These are phyloP conservation scores for Vickermania spadyakhi DNA, from an alignment of 208 protist species.

Conservation along the genomic window DNA sequence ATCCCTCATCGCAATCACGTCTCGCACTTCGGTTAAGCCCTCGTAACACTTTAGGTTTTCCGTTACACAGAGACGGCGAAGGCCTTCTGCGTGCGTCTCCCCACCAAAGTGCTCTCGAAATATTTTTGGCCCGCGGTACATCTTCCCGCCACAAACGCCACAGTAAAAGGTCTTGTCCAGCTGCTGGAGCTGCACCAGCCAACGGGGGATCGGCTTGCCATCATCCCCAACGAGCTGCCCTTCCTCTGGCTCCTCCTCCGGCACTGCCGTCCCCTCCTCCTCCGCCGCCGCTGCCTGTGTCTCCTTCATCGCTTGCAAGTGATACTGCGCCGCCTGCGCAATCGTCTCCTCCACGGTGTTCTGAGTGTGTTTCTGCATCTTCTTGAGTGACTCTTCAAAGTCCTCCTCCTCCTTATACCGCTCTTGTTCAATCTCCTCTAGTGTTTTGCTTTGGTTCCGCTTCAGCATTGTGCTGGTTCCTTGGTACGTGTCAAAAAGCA, in stretches of 20 bases:
- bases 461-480: conserved; percentile 53
- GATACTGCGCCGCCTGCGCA: conserved; percentile 59
- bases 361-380: conserved; percentile 28
- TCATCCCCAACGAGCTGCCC: conserved; percentile 62
- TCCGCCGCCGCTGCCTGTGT: not conserved
- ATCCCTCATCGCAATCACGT: conserved; percentile 70
- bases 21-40: conserved; percentile 63
- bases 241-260: conserved; percentile 8
- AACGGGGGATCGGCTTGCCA: conserved; percentile 67
- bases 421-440: conserved; percentile 73
- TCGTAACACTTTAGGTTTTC: conserved; percentile 60
- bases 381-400: conserved; percentile 53
- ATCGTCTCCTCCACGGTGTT: conserved; percentile 69
- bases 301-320: conserved; percentile 16
- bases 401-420: conserved; percentile 38
- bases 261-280: conserved; percentile 13
- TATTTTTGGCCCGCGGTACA: conserved; percentile 79
- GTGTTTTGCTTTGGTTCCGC: conserved; percentile 74
- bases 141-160: conserved; percentile 80
- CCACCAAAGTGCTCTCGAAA: conserved; percentile 81
- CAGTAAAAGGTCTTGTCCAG: conserved; percentile 75
- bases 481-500: conserved; percentile 59
- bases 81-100: conserved; percentile 72
- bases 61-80: conserved; percentile 65
- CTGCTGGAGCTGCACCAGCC: conserved; percentile 73